Base-by-base conservation (phyloP, 2,329 filamentous ascomycete genomes). In the Trichophyton equinum region DNA sequence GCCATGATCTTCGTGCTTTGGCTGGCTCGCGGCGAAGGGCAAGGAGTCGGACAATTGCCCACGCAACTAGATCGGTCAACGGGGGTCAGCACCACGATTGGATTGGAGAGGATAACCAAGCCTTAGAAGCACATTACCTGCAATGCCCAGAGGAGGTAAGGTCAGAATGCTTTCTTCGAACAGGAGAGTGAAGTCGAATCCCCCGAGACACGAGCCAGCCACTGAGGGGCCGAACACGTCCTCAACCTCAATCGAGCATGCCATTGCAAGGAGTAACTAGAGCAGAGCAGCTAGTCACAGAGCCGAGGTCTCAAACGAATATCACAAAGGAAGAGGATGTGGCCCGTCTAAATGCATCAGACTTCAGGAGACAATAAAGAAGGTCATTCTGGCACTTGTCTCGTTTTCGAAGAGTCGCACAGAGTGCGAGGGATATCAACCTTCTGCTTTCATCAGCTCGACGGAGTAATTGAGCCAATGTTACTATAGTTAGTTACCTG, bases 161-260 rank as follows among this genome's bases (percentile, higher is more conserved):
- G 62, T 61, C 7, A 71, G 60, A n/a, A 70, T 66, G n/a, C 59
- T 64, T 51, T 72, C 65, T 61, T 71, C 70, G 40, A 72, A 72
- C 3, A 70, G 60, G 15, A 71, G 64, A 3, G 70, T 71, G 58
- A 72, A 72, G 55, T 72, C 70, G 60, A 70, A 70, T 20, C 66
- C 67, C 64, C 66, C 62, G 49, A 63, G 65, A 60, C 67, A 72
- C 8, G 55, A 44, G 15, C 62, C 61, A 15, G 49, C 56, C n/a
- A 71, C 65, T 11, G 60, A 62, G 51, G 69, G 69, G 18, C 70
- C 69, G 47, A 71, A 71, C 13, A 57, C 53, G 57, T 71, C 64
- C 46, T 70, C 65, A 20, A 64, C 62, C 13, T 30, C 49, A 18
- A 55, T 51, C 40, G 53, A 56, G 55, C 53, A 62, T 18, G 53